Base-by-base conservation (phyloP, 805 yeast genomes). In the Kuraishia ogatae region DNA sequence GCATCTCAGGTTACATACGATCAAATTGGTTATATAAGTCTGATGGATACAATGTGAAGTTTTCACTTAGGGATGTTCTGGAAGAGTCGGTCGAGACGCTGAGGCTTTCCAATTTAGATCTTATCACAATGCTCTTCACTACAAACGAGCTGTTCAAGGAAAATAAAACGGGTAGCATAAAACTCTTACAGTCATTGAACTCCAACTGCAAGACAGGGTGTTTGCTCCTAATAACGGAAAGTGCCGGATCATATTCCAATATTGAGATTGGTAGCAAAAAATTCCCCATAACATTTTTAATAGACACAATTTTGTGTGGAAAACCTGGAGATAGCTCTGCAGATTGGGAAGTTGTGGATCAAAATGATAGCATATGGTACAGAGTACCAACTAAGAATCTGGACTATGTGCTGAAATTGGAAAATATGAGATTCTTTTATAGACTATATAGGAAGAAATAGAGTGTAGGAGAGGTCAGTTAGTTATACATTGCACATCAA, bases 181-280 rank as follows among this genome's bases (percentile, higher is more conserved):
- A 76, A 54, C 73, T 87, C 53, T 71, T 90, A 54, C 83, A 83
- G 57, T 64, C 69, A 11, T 67, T 90, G 56, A 77, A 80, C 54
- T 59, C 64, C 4, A 48, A 64, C 7, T 88, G 96, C 67, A 64
- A 68, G 39, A 55, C 66, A 1, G 94, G 92, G 0, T 70, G 89
- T 17, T 67, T 79, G 28, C 68, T 90, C 39, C 72, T 91, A 50
- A 81, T 90, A 23, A 81, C 89, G 1, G 97, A 90, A 63, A 85
- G 94, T 70, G 97, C 97, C 0, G 97, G 97, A 0, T 87, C 96
- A 10, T 90, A 84, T 68, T 88, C 96, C 1, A 85, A 89, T 61
- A 87, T 90, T 46, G 77, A 82, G 1, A 78, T 90, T 49, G 96
- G 96, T 2, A 68, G 81, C 29, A 89, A 86, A 66, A 79, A 74